Base-by-base conservation (phyloP, 805 yeast species). In the Kodamaea sagamina region DNA sequence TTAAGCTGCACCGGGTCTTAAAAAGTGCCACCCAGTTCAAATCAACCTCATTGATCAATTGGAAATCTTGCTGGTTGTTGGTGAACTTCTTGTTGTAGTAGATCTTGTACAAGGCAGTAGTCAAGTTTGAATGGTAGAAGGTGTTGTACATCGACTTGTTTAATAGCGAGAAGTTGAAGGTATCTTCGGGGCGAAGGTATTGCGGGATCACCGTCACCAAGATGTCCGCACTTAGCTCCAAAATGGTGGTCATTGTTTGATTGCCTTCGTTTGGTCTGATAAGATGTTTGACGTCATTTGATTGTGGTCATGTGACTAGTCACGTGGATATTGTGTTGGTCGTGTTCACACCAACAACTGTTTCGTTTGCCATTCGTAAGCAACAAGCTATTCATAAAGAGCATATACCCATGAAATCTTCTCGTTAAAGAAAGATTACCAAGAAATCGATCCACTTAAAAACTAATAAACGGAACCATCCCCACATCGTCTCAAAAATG, bases 21-120 rank as follows among this genome's bases (percentile, higher is more conserved):
- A 71, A 79, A 29, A 78, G 49, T 16, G 70, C 69, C 1, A 74
- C 72, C 86, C 85, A 81, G 50, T 74, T 71, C 51, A 61, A 61
- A 24, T 54, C 49, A 0, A 71, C 57, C 7, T 49, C 39, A 29
- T 43, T 35, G 29, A 39, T 40, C 63, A 58, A 5, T 58, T 61
- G 38, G 67, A 63, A 1, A 81, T 66, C 68, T 5, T 62, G 52
- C 5, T 74, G 74, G 59, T 45, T 49, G 39, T 48, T 48, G 28
- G 56, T 51, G 42, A 78, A 82, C 10, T 72, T 65, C 48, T 68
- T 68, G 12, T 58, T 50, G 53, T 66, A 79, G 42, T 79, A 53
- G 35, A 3, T 69, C 48, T 18, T 79, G 67, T 37, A 56, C 15
- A 49, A 49, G 10, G 65, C 67, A 32, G 63, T 61, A 19, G 71